Conservation (phyloP, 1,139 yeast genomes). For the Lodderomyces theae region DNA sequence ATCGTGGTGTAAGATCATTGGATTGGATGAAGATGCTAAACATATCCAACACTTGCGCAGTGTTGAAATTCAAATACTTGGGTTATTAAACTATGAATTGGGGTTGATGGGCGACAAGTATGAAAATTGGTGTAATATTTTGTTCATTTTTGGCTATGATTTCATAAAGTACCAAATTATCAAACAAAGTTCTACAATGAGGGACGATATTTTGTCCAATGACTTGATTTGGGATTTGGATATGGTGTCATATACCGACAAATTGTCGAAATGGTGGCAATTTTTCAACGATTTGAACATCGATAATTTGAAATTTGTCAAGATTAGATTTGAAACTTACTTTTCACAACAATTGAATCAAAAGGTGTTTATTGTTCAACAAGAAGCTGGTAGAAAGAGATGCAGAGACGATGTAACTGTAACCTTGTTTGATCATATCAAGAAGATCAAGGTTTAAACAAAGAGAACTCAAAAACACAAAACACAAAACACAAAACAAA, state of each 20-base stretch:
- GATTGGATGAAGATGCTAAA: slow-evolving; percentile 35
- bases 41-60: slow-evolving; percentile 43
- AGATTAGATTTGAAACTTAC: slow-evolving; percentile 31
- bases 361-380: slow-evolving; percentile 25
- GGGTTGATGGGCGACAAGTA: slow-evolving; percentile 50
- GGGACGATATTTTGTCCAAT: slow-evolving; percentile 14
- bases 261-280: slow-evolving; percentile 31
- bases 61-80: slow-evolving; percentile 56
- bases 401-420: not conserved
- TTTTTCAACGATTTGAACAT: slow-evolving; percentile 25
- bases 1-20: slow-evolving; percentile 78
- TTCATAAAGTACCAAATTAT: slow-evolving; percentile 32
- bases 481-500: too few species aligned
- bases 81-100: slow-evolving; percentile 53
- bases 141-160: slow-evolving; percentile 45
- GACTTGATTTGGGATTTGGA: slow-evolving; percentile 32
- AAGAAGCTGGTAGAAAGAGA: not conserved
- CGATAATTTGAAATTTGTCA: slow-evolving; percentile 19
- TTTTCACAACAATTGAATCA: slow-evolving; percentile 35
- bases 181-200: slow-evolving; percentile 1
- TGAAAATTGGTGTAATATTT: slow-evolving; percentile 53
- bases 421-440: not conserved
- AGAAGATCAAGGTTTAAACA: not conserved
- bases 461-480: not conserved
- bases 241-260: slow-evolving; percentile 11